Evolutionary conservation across 2,329 filamentous ascomycete species (phyloP).

Genomic region (Penicillium sp.): DNA sequence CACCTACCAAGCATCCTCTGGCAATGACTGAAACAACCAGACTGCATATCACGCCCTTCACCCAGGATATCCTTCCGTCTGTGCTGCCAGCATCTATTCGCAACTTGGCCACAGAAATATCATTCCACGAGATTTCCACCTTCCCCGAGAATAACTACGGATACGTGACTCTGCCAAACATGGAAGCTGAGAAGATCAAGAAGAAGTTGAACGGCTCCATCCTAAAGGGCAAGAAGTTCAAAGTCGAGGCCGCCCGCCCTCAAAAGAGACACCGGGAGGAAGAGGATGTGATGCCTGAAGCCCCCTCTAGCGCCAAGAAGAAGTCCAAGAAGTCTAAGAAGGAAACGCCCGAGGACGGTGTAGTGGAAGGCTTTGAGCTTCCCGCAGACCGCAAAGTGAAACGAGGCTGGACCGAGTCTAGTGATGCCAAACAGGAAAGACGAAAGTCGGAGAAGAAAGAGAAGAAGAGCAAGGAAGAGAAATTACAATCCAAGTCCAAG

Average conservation of each 20-base stretch:
- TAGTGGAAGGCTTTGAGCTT: conserved; percentile 69
- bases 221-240: conserved; percentile 79
- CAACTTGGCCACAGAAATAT: conserved; percentile 70
- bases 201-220: conserved; percentile 87
- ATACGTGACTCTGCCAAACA: conserved; percentile 75
- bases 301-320: conserved; percentile 43
- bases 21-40: conserved; percentile 47
- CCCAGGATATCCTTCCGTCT: conserved; percentile 67
- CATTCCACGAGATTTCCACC: conserved; percentile 81
- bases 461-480: conserved; percentile 56
- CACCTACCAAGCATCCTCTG: neutral
- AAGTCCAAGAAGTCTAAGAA: conserved; percentile 52
- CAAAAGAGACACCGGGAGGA: conserved; percentile 51
- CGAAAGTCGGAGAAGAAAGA: conserved; percentile 49
- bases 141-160: conserved; percentile 91
- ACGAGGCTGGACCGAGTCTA: conserved; percentile 79
- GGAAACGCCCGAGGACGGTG: conserved; percentile 38
- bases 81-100: conserved; percentile 68
- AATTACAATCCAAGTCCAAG: conserved; percentile 65
- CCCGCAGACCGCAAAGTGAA: conserved; percentile 75
- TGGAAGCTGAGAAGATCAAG: conserved; percentile 85
- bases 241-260: conserved; percentile 75
- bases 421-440: conserved; percentile 45
- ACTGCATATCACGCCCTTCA: conserved; percentile 87
- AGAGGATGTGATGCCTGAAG: conserved; percentile 39